phyloP scores from a whole-genome alignment of 345 rosid species.

The Heritiera fomes region DNA sequence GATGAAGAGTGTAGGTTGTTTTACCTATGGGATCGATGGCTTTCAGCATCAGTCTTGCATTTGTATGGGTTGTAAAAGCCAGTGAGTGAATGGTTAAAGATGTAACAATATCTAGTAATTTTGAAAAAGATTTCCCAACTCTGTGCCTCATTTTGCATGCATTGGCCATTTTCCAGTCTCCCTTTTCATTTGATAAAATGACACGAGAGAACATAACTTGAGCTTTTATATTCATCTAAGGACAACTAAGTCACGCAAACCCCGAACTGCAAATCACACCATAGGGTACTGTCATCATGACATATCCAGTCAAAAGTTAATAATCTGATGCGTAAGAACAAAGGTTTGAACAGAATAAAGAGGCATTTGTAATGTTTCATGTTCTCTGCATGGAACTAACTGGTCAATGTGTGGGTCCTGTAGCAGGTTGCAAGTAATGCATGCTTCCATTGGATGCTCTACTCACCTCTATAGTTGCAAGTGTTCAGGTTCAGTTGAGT shows the following conservation, averaged over 20 bases:
- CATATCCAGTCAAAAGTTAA: too few species aligned
- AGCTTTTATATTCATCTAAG: too few species aligned
- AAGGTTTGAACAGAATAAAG: neutral
- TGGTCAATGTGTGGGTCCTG: neutral
- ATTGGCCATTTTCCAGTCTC: neutral
- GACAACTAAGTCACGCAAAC: too few species aligned
- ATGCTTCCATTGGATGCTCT: too few species aligned
- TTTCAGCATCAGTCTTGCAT: conserved; percentile 24
- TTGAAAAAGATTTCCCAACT: neutral
- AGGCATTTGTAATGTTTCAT: neutral
- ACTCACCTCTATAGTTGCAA: neutral
- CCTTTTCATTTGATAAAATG: too few species aligned
- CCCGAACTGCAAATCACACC: neutral
- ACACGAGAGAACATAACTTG: too few species aligned
- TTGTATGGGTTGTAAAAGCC: conserved; percentile 36
- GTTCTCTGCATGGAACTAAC: too few species aligned
- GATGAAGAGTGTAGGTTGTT: conserved; percentile 18
- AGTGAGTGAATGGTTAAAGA: conserved; percentile 21
- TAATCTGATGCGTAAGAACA: neutral
- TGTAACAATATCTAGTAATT: conserved; percentile 21
- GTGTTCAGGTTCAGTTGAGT: too few species aligned
- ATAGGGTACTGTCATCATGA: too few species aligned
- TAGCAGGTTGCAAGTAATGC: neutral
- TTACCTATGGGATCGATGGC: conserved; percentile 26
- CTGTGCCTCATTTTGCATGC: neutral